Conservation (phyloP, 495 filamentous ascomycete genomes). For the Xanthoparmelia taractica region DNA sequence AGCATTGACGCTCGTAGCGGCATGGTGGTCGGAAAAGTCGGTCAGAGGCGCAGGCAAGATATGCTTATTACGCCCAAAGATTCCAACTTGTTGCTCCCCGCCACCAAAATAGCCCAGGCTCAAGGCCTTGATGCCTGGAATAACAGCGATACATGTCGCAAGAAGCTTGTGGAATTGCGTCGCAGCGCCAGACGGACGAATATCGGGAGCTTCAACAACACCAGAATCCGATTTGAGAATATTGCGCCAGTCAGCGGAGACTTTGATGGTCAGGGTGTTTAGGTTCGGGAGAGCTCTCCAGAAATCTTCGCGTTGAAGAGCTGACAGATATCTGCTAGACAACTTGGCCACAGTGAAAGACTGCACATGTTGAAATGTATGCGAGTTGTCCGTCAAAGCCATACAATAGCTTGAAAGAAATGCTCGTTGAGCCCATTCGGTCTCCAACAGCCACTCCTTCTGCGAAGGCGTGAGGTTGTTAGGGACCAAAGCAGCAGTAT, state of each 20-base stretch:
- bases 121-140: conserved; percentile 39
- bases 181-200: conserved; percentile 39
- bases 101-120: conserved; percentile 50
- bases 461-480: conserved; percentile 43
- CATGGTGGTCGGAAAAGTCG: conserved; percentile 15
- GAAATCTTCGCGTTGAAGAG: conserved; percentile 41
- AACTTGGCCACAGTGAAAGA: conserved; percentile 46
- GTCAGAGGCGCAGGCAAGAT: conserved; percentile 44
- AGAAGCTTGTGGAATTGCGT: conserved; percentile 39
- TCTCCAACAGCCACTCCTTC: conserved; percentile 50
- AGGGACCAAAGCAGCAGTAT: conserved; percentile 32
- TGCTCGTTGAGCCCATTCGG: conserved; percentile 50
- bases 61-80: conserved; percentile 43
- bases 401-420: conserved; percentile 50
- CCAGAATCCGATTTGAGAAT: conserved; percentile 35
- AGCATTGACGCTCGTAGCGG: conserved; percentile 39
- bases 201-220: conserved; percentile 30
- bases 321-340: conserved; percentile 40
- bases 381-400: conserved; percentile 42
- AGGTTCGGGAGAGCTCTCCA: conserved; percentile 44
- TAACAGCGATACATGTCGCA: conserved; percentile 31
- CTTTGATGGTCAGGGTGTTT: conserved; percentile 36
- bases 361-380: conserved; percentile 36
- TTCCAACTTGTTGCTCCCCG: conserved; percentile 48
- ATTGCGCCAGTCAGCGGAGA: conserved; percentile 49